A percentile compares a stretch with the other conserved stretches of the same genome.
Conservation (phyloP, 164 flowering plant species). For the Annona squamosa region DNA sequence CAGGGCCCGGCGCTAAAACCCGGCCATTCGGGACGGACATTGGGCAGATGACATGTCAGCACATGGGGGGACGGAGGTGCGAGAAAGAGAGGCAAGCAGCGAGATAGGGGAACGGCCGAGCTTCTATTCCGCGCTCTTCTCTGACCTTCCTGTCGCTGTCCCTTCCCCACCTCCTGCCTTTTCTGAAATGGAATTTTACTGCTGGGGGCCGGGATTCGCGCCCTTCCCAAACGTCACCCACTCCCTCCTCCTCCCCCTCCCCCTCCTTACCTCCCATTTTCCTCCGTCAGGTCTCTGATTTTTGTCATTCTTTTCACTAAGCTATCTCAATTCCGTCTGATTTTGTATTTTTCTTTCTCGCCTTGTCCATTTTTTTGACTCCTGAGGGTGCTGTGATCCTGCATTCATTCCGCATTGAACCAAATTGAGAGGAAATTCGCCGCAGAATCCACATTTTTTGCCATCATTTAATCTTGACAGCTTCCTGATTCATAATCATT, state of each 20-base stretch:
- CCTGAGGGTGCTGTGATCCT: background rate
- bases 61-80: background rate
- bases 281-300: background rate
- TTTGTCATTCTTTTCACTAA: background rate
- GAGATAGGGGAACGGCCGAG: background rate
- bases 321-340: background rate
- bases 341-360: background rate
- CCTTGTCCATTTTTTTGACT: background rate
- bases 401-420: background rate
- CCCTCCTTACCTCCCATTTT: background rate
- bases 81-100: background rate
- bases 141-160: conserved; percentile 6
- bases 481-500: background rate
- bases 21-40: background rate
- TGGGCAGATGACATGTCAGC: conserved; percentile 18
- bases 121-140: conserved; percentile 5
- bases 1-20: conserved; percentile 3
- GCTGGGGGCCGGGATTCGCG: conserved; percentile 51
- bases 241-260: conserved; percentile 1
- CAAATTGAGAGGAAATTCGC: background rate
- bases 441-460: background rate
- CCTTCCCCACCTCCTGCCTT: conserved; percentile 4
- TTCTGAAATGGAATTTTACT: conserved; percentile 7
- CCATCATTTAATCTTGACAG: background rate
- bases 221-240: conserved; percentile 8